These are phyloP conservation scores for Berkeleyomyces basicola DNA, from an alignment of 2,329 filamentous ascomycete species.

Conservation along the genomic window DNA sequence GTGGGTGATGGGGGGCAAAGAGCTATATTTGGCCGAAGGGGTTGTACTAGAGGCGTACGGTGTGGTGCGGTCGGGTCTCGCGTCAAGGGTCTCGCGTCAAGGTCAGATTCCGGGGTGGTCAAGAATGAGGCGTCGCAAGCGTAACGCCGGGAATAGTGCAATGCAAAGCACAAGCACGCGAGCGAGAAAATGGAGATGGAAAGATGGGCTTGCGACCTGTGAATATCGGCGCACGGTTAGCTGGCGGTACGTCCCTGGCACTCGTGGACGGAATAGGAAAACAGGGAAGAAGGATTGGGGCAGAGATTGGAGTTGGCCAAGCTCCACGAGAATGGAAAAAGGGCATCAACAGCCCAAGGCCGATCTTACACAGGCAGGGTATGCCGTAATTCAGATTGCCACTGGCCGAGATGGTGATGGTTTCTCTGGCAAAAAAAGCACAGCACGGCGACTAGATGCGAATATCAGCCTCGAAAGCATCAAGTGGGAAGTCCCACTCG, in stretches of 20 bases:
- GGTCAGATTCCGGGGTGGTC: background rate
- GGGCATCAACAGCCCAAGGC: background rate
- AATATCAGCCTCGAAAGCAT: background rate
- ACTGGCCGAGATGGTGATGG: too few relatives aligned
- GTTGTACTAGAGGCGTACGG: background rate
- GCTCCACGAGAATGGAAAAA: background rate
- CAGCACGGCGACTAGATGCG: too few relatives aligned
- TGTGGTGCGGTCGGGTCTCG: background rate
- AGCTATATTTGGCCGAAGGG: background rate
- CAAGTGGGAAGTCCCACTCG: too few relatives aligned
- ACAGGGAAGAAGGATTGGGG: background rate
- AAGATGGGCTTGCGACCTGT: background rate
- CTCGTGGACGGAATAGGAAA: background rate
- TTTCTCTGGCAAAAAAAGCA: too few relatives aligned
- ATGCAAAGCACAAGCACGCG: background rate
- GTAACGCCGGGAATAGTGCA: background rate
- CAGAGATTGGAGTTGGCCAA: background rate
- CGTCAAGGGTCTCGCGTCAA: background rate
- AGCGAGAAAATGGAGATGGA: conserved; percentile 1
- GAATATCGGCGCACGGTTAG: background rate
- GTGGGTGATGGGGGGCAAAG: background rate
- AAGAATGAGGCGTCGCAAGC: background rate
- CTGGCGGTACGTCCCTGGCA: background rate
- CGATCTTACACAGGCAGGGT: background rate
- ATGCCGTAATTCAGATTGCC: too few relatives aligned